A percentile compares a stretch with the other conserved stretches of the same genome.
These are phyloP conservation scores for Globisporangium irregulare DNA, from an alignment of 352 stramenopile species.

Conservation along the genomic window DNA sequence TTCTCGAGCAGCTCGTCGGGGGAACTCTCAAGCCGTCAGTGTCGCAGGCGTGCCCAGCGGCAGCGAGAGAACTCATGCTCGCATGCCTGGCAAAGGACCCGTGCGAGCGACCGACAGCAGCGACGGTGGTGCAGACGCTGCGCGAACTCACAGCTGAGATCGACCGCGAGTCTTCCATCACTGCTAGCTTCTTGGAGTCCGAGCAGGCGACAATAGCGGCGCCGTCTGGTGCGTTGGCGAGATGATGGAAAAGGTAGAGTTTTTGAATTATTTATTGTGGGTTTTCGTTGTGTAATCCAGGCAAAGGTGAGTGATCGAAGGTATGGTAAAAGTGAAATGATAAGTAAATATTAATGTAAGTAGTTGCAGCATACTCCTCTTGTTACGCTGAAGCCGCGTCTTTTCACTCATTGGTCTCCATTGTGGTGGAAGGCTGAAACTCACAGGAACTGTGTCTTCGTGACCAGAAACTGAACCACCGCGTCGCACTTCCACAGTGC, in stretches of 20 bases:
- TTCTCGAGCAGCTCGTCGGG: not conserved
- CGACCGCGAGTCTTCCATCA: constrained; percentile 8
- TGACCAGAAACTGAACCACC: not conserved
- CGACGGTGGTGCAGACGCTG: constrained; percentile 7
- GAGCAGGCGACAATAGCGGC: not conserved
- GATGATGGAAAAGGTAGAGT: not conserved
- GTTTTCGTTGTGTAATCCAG: not conserved
- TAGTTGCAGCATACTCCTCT: not conserved
- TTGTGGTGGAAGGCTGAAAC: too few species aligned
- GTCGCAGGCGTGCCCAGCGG: constrained; percentile 1
- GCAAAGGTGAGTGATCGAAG: too few species aligned
- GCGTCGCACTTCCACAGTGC: not conserved
- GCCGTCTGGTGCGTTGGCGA: not conserved
- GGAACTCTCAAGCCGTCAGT: constrained; percentile 9
- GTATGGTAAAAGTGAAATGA: not conserved
- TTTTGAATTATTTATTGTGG: constrained; percentile 1
- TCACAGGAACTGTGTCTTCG: not conserved
- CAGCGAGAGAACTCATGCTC: constrained; percentile 9
- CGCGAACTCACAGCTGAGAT: not conserved
- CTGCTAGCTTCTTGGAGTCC: not conserved
- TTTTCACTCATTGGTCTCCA: not conserved
- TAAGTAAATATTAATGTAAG: not conserved
- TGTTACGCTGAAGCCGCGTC: not conserved
- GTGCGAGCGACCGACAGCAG: constrained; percentile 18
- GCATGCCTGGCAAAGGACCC: constrained; percentile 20